A percentile compares a stretch with the other conserved stretches of the same genome.
Conservation (phyloP, 1,139 yeast genomes). For the Pichia sp. region DNA sequence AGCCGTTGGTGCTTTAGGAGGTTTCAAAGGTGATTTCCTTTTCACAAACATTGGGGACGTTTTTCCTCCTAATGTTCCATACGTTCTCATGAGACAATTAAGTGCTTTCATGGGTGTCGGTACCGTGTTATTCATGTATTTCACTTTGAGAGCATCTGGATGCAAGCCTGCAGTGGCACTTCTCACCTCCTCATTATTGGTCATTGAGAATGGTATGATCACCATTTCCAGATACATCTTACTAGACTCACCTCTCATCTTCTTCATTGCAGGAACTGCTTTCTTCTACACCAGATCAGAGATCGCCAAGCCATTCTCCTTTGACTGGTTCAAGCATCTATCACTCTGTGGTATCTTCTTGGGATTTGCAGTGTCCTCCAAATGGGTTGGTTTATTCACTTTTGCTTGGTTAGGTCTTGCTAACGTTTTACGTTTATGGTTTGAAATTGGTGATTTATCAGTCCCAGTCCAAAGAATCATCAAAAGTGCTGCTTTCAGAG, state of each 20-base stretch:
- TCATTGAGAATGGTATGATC: constrained; percentile 78
- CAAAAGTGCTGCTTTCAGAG: constrained; percentile 52
- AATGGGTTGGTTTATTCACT: constrained; percentile 97
- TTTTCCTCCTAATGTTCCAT: constrained; percentile 58
- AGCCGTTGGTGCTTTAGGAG: constrained; percentile 63
- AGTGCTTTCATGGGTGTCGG: constrained; percentile 80
- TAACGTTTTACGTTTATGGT: constrained; percentile 79
- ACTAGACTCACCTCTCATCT: constrained; percentile 83
- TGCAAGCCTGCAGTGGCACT: constrained; percentile 73
- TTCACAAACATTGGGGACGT: constrained; percentile 66
- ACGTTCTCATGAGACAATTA: constrained; percentile 74
- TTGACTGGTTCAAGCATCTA: constrained; percentile 64
- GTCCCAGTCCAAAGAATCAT: constrained; percentile 45
- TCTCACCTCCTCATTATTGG: constrained; percentile 56
- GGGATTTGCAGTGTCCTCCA: constrained; percentile 83
- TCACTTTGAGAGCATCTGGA: constrained; percentile 82
- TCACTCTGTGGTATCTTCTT: constrained; percentile 71
- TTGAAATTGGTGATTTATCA: constrained; percentile 75
- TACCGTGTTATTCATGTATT: constrained; percentile 67
- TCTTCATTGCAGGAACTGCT: constrained; percentile 82
- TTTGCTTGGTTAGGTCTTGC: constrained; percentile 82
- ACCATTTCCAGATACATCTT: constrained; percentile 89
- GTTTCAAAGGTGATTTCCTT: constrained; percentile 69
- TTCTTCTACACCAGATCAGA: constrained; percentile 80
- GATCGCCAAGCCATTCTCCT: constrained; percentile 63